Percentiles rank a stretch among this genome's conserved stretches.
Conservation (phyloP, 331 rosid genomes). For the Rhamnella rubrinervis region DNA sequence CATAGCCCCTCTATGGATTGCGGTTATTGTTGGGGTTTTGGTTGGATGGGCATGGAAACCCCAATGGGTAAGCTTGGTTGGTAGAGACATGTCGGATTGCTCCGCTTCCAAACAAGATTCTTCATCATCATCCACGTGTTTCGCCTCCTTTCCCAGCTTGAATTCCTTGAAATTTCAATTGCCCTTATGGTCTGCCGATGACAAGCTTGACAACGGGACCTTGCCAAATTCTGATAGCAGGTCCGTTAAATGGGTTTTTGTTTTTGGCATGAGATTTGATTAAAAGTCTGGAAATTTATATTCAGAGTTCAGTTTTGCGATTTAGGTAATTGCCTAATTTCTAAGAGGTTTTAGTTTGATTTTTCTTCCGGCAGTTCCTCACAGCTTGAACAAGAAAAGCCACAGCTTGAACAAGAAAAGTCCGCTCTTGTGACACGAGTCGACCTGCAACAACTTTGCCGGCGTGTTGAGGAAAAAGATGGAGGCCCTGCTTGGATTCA, state of each 20-base stretch:
- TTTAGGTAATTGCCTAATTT: background rate
- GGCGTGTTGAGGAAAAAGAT: constrained; percentile 63
- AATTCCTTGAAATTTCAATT: constrained; percentile 41
- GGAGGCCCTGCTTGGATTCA: constrained; percentile 72
- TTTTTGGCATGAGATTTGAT: background rate
- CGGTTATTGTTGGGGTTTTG: constrained; percentile 52
- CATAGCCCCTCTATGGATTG: constrained; percentile 57
- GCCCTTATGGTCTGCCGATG: constrained; percentile 34
- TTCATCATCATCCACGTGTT: constrained; percentile 23
- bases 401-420: constrained; percentile 16
- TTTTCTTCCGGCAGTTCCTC: constrained; percentile 40
- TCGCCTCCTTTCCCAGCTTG: constrained; percentile 36
- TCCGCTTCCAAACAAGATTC: constrained; percentile 32
- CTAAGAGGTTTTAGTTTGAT: constrained; percentile 7
- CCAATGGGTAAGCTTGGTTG: constrained; percentile 53
- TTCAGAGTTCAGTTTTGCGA: background rate
- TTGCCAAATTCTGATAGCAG: constrained; percentile 34
- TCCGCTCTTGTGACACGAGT: constrained; percentile 27
- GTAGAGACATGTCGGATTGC: constrained; percentile 33
- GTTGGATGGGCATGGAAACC: constrained; percentile 79
- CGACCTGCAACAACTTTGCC: constrained; percentile 46
- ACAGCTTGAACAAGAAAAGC: constrained; percentile 27
- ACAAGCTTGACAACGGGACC: constrained; percentile 16
- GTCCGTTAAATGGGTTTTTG: constrained; percentile 44
- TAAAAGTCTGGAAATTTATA: background rate